Percentiles rank a stretch among this genome's conserved stretches.
Evolutionary conservation across 169 alveolate species (phyloP).

Genomic region (Plasmodium chabaudi): DNA sequence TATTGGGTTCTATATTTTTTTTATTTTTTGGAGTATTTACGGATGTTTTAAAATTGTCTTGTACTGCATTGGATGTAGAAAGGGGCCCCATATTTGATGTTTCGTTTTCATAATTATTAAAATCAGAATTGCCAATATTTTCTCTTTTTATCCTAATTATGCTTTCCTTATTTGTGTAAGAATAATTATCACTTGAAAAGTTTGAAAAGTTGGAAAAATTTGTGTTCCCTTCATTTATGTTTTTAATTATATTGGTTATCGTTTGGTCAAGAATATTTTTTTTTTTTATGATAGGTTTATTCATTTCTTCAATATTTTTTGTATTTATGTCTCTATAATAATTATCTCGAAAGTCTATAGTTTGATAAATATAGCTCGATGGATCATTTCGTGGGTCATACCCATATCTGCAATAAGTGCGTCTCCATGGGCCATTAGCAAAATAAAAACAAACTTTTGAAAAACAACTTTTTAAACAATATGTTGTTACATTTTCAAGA

Average conservation of each 20-base stretch:
- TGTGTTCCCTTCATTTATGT: neutral
- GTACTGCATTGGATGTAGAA: no score
- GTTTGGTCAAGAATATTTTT: conserved; percentile 18
- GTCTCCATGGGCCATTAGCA: conserved; percentile 84
- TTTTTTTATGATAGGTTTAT: conserved; percentile 35
- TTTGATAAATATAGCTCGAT: conserved; percentile 80
- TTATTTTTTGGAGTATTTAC: neutral
- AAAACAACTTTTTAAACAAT: conserved; percentile 73
- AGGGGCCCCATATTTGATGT: neutral
- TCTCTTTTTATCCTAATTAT: conserved; percentile 5
- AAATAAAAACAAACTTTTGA: conserved; percentile 81
- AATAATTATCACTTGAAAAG: neutral
- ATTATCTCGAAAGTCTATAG: conserved; percentile 80
- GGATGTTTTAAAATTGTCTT: no score
- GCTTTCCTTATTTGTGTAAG: conserved; percentile 3
- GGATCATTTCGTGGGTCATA: conserved; percentile 83
- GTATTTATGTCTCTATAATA: conserved; percentile 74
- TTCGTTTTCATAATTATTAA: conserved; percentile 7
- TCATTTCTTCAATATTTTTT: conserved; percentile 60
- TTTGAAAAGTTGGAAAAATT: neutral
- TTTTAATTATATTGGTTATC: conserved; percentile 39
- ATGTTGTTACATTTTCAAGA: conserved; percentile 50
- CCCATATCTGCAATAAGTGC: conserved; percentile 81
- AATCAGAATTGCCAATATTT: neutral
- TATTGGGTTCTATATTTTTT: conserved; percentile 89